phyloP scores from a whole-genome alignment of 75 land plant species.

The Azolla pinnata region DNA sequence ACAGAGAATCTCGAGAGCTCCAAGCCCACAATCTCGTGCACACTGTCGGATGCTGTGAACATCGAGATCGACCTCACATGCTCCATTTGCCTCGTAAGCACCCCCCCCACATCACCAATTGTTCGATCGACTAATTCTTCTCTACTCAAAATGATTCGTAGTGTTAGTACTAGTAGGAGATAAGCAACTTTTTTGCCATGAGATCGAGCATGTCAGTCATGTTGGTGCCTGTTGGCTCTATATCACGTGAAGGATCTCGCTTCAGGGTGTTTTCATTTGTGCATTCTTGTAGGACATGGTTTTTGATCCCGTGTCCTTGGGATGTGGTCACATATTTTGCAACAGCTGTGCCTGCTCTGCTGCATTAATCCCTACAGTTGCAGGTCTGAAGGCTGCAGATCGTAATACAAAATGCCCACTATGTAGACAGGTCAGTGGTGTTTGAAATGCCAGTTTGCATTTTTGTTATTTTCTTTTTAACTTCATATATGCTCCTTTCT shows the following conservation, averaged over 20 bases:
- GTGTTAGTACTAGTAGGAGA: no score
- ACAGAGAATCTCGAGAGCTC: constrained; percentile 37
- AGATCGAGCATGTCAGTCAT: no score
- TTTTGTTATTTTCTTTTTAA: not conserved
- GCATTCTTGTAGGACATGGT: constrained; percentile 36
- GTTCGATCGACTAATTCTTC: no score
- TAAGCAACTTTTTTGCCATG: no score
- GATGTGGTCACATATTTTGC: constrained; percentile 86
- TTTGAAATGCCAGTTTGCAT: constrained; percentile 1
- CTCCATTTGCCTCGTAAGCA: constrained; percentile 72
- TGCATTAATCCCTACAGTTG: constrained; percentile 40
- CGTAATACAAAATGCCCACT: constrained; percentile 53
- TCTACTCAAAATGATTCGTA: no score
- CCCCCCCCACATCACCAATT: no score
- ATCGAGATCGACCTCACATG: constrained; percentile 62
- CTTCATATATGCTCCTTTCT: not conserved
- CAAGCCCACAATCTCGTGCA: constrained; percentile 37
- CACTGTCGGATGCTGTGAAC: constrained; percentile 42
- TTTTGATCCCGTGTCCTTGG: constrained; percentile 54
- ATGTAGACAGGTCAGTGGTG: constrained; percentile 48
- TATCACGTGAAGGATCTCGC: constrained; percentile 4
- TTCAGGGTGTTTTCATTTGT: constrained; percentile 9
- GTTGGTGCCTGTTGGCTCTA: no score
- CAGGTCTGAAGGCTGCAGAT: constrained; percentile 53
- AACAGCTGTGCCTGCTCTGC: constrained; percentile 62